Base-by-base conservation (phyloP, 768 basidiomycete genomes). In the Boletus barrowsii region DNA sequence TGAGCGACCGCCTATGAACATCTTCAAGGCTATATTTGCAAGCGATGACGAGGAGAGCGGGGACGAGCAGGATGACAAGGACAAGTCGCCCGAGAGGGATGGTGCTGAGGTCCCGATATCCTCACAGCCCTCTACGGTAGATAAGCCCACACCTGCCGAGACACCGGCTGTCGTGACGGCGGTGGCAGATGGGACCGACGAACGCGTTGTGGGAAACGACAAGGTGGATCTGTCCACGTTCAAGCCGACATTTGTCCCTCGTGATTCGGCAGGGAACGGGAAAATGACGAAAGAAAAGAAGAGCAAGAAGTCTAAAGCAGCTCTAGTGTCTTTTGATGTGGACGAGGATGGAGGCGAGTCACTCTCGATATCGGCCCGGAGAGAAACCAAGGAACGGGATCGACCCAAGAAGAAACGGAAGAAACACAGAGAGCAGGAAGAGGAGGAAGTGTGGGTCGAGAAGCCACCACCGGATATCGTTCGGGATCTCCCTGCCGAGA, bases 21-120 rank as follows among this genome's bases (percentile, higher is more conserved):
- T 98, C 42, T 99, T 98, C 79, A 97, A 96, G 68, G 94, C 96
- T 4, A 98, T 99, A 56, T 99, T 99, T 68, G 95, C 93, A 11
- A 93, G 90, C 71, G 92, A 93, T 56, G 91, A 93, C 42, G 93
- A 96, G 63, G 90, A 91, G 35, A 86, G 84, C 17, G 89, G 85
- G 10, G 85, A 85, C 3, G 91, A 93, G 4, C 65, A 20, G 64
- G 71, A 47, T 58, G 69, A 68, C 62, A 71, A 47, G 60, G 69
- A 68, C 62, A 68, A 68, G 29, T 62, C 61, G 26, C 37, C 42
- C 14, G 58, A 43, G 33, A 56, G 54, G 4, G 49, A 54, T 47
- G 48, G 9, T 49, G 32, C 50, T 17, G 43, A 47, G 33, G 46
- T 43, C 5, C 42, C 51, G 42, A 42, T 39, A 26, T 44, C 59